Evolutionary conservation across 371 early-diverging fungal genomes (phyloP), one percentile per base, ranked within the genome.

Genomic region (Mitosporidium daphniae): DNA sequence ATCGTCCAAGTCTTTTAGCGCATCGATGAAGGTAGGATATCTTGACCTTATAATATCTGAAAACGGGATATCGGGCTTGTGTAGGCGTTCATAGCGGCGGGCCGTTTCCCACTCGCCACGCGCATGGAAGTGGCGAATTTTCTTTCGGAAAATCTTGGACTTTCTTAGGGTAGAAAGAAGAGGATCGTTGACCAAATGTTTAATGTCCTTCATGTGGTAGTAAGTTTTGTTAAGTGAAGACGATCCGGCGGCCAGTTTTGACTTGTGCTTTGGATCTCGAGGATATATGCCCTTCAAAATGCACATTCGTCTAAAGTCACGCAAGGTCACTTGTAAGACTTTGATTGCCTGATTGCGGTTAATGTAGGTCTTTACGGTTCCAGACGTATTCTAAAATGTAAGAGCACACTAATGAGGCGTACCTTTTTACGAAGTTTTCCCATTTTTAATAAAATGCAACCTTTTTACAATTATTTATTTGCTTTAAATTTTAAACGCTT

Each of bases 221-320:
- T 66, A 78, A 8, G 78, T 82, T 9, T 42, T 45, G 14, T 47
- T 46, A 4, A 62, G 50, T 5, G 30, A 14, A 5, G 24, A 9
- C 10, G 68, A 65, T n/a, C 78, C 78, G 47, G 69, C 69, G 6
- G 24, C 10, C 6, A 13, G 9, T 44, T 72, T 74, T 52, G 74
- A 74, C 39, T 67, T 63, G 51, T 67, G 73, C 32, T 56, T 60
- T 21, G 91, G 91, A 40, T 78, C 77, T 23, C 73, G 65, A 9
- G 91, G 91, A 47, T 84, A 82, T 32, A 89, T 68, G 16, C 91
- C 91, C 50, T 89, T 89, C 33, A 89, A 47, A 40, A 89, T 89
- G 50, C 84, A 84, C 28, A 89, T 53, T 21, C 82, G 75, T 44
- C 89, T 62, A 33, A 20, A 7, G 7, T 20, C 9, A 20, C 9